These are phyloP conservation scores for Colletotrichum musae DNA, from an alignment of 2,329 filamentous ascomycete species.

Conservation along the genomic window DNA sequence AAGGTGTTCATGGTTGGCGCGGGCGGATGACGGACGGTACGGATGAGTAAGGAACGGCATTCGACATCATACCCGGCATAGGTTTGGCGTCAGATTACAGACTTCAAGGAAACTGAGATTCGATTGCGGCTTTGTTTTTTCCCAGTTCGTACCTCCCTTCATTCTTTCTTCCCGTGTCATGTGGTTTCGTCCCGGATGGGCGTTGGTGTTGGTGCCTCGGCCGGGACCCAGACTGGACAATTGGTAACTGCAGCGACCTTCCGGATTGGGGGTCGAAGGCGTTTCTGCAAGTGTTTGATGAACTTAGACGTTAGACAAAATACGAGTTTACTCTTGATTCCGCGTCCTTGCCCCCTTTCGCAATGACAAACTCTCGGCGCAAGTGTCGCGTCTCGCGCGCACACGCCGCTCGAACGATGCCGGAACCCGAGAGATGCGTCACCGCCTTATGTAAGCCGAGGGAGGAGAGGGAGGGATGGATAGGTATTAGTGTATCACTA, in stretches of 20 bases:
- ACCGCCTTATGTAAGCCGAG: constrained; percentile 26
- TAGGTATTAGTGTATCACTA: background rate
- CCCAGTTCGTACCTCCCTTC: too few species aligned
- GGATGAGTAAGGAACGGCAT: constrained; percentile 36
- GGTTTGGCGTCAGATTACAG: constrained; percentile 38
- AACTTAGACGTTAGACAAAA: too few species aligned
- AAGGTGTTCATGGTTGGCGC: background rate
- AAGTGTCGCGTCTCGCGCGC: background rate
- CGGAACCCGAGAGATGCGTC: constrained; percentile 11
- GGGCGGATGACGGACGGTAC: background rate
- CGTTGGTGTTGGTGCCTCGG: too few species aligned
- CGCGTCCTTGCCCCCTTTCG: too few species aligned
- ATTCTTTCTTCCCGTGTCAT: too few species aligned
- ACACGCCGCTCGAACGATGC: background rate
- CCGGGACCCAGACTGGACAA: too few species aligned
- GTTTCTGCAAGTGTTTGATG: too few species aligned
- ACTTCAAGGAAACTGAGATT: constrained; percentile 34
- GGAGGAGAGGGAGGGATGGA: background rate
- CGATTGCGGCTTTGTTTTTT: background rate
- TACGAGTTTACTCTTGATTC: too few species aligned
- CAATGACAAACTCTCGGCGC: background rate
- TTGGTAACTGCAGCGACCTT: too few species aligned
- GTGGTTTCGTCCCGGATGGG: too few species aligned
- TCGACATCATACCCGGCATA: constrained; percentile 42
- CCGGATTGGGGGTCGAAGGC: too few species aligned